phyloP scores from a whole-genome alignment of 305 asterid genomes.

The Fraxinus greggii region DNA sequence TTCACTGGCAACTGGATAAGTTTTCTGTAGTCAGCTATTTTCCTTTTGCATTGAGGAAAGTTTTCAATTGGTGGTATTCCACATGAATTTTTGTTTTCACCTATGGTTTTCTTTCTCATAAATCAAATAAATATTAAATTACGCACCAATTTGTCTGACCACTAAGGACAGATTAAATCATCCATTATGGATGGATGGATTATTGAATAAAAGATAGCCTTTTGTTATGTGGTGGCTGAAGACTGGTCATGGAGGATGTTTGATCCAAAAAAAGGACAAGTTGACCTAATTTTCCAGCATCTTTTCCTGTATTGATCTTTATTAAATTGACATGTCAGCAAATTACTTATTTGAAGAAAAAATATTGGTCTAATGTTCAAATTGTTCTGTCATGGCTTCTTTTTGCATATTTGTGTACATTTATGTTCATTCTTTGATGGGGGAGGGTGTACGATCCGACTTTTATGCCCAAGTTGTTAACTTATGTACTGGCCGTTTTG shows the following conservation, averaged over 20 bases:
- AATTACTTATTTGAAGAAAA: not conserved
- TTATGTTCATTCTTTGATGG: not conserved
- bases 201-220: slow-evolving; percentile 10
- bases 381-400: slow-evolving; percentile 22
- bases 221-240: slow-evolving; percentile 10
- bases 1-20: slow-evolving; percentile 9
- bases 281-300: slow-evolving; percentile 2
- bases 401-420: slow-evolving; percentile 22
- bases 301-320: slow-evolving; percentile 1
- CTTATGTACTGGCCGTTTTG: too few relatives aligned
- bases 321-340: slow-evolving; percentile 4
- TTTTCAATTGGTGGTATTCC: not conserved
- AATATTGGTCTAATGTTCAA: not conserved
- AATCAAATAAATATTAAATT: slow-evolving; percentile 5
- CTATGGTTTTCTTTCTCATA: slow-evolving; percentile 6
- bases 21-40: not conserved
- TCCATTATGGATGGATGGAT: not conserved
- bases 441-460: not conserved
- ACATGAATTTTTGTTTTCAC: not conserved
- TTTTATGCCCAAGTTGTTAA: too few relatives aligned
- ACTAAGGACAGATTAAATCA: not conserved
- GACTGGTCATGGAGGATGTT: slow-evolving; percentile 5
- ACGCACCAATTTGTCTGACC: not conserved
- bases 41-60: not conserved
- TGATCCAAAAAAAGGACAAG: not conserved